Evolutionary conservation across 2,329 filamentous ascomycete genomes (phyloP).

Genomic region (Tolypocladium sp.): DNA sequence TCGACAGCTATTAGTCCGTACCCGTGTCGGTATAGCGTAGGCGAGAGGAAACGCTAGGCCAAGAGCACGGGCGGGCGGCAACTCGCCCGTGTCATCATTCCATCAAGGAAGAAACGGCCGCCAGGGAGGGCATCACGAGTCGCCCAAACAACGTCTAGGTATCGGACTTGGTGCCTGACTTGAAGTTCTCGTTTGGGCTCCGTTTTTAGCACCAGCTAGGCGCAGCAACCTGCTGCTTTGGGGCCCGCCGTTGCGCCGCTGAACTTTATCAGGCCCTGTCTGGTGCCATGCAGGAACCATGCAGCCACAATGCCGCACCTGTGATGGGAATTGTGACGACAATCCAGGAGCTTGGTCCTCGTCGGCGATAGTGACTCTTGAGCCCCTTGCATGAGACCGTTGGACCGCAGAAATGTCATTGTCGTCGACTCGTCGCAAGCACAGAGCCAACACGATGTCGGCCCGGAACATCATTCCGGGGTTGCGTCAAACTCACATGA

Average conservation of each 20-base stretch:
- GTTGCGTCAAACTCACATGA: background rate
- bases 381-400: background rate
- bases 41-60: background rate
- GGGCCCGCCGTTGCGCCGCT: background rate
- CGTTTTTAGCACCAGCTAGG: no score
- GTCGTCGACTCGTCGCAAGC: background rate
- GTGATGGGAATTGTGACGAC: background rate
- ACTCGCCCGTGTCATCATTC: background rate
- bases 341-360: background rate
- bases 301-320: background rate
- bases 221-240: background rate
- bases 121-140: background rate
- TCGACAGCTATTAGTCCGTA: no score
- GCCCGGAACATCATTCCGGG: background rate
- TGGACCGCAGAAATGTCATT: background rate
- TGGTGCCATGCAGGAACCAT: constrained; percentile 1
- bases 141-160: background rate
- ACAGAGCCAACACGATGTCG: background rate
- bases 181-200: background rate
- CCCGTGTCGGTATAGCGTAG: background rate
- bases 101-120: background rate
- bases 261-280: background rate
- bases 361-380: background rate
- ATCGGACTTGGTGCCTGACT: background rate
- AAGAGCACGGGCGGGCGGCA: background rate